phyloP scores from a whole-genome alignment of 2,329 filamentous ascomycete species.

The Ceratocystis lukuohia region DNA sequence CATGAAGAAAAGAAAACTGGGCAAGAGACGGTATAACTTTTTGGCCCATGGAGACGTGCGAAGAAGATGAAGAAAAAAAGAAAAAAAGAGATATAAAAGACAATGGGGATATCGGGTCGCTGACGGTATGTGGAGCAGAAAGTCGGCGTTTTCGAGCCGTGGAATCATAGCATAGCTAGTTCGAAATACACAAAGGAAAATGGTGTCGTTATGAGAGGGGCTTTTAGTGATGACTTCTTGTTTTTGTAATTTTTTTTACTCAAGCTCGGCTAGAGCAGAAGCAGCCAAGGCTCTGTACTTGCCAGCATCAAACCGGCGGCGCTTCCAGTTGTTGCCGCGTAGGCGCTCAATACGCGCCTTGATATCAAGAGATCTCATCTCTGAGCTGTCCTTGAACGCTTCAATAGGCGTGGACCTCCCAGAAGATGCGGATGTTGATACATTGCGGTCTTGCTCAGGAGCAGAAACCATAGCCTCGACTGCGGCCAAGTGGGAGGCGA shows the following conservation, averaged over 20 bases:
- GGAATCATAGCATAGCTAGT: neutral
- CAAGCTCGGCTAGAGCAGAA: conserved; percentile 38
- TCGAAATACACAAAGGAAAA: conserved; percentile 3
- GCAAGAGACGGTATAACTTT: conserved; percentile 8
- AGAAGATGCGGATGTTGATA: conserved; percentile 16
- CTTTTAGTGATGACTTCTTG: neutral
- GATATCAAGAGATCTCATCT: conserved; percentile 31
- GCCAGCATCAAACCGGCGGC: conserved; percentile 40
- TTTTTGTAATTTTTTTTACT: conserved; percentile 21
- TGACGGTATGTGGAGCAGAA: neutral
- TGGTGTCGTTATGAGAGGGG: neutral
- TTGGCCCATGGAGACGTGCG: neutral
- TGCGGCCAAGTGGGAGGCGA: conserved; percentile 35
- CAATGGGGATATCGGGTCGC: conserved; percentile 4
- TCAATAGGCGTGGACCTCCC: conserved; percentile 20
- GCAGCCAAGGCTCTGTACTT: conserved; percentile 42
- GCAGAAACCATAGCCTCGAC: conserved; percentile 32
- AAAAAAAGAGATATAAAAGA: neutral
- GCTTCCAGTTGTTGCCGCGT: conserved; percentile 40
- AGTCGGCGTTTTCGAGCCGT: neutral
- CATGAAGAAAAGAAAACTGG: conserved; percentile 7
- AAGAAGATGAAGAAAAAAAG: neutral
- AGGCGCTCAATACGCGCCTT: conserved; percentile 41
- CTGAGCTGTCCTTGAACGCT: conserved; percentile 25
- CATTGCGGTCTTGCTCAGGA: conserved; percentile 13